A percentile compares a stretch with the other conserved stretches of the same genome.
Evolutionary conservation across 176 grass and related monocot genomes (phyloP).

Genomic region (Elymus sibiricus): DNA sequence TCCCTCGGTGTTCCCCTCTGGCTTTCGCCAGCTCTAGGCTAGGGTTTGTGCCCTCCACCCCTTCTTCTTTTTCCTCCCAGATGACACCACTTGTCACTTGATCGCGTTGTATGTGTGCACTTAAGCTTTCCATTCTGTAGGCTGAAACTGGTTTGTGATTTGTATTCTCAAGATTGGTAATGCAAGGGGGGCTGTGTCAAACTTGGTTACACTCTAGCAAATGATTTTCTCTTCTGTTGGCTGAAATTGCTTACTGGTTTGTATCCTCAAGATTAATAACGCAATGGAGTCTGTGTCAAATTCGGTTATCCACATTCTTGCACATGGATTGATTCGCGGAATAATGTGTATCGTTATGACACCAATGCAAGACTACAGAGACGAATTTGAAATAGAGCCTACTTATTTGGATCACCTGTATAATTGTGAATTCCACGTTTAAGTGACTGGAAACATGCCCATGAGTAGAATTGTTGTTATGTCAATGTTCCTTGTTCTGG

Average conservation of each 20-base stretch:
- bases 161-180: not conserved
- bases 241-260: no score
- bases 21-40: conserved; percentile 47
- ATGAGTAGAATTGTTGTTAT: not conserved
- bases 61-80: not conserved
- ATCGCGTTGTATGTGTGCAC: not conserved
- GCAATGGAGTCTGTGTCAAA: not conserved
- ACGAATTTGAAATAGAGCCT: not conserved
- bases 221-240: no score
- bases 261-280: no score
- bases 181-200: not conserved
- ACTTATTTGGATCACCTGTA: not conserved
- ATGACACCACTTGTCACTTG: not conserved
- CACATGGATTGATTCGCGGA: no score
- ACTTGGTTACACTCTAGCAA: no score
- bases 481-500: not conserved
- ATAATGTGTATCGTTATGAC: not conserved
- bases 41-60: conserved; percentile 32
- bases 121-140: not conserved
- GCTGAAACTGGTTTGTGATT: not conserved
- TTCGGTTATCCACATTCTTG: not conserved
- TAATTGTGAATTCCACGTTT: not conserved
- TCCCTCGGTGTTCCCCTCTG: conserved; percentile 34
- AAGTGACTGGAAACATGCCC: not conserved
- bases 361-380: not conserved